A percentile compares a stretch with the other conserved stretches of the same genome.
These are phyloP conservation scores for Arachnomyces sp. DNA, from an alignment of 2,329 filamentous ascomycete species.

Conservation along the genomic window DNA sequence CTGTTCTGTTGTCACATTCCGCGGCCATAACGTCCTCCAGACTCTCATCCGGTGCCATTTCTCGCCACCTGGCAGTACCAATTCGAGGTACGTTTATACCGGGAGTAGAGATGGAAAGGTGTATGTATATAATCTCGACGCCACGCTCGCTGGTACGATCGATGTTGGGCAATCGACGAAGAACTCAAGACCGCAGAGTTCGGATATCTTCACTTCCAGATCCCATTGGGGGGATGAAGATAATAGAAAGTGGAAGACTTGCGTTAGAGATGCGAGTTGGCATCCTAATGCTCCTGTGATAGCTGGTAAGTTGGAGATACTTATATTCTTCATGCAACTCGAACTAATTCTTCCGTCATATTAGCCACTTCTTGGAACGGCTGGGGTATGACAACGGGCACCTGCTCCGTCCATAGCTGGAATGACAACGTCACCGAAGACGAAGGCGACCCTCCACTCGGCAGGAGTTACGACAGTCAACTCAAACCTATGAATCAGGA, in stretches of 20 bases:
- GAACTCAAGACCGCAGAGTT: slow-evolving; percentile 50
- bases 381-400: slow-evolving; percentile 63
- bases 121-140: slow-evolving; percentile 89
- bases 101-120: slow-evolving; percentile 86
- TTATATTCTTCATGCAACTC: slow-evolving; percentile 21
- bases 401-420: slow-evolving; percentile 70
- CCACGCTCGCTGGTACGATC: slow-evolving; percentile 68
- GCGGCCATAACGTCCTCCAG: slow-evolving; percentile 78
- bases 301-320: slow-evolving; percentile 45
- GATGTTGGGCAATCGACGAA: slow-evolving; percentile 67
- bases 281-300: slow-evolving; percentile 77
- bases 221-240: slow-evolving; percentile 47
- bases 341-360: slow-evolving; percentile 10
- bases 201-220: slow-evolving; percentile 47
- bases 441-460: slow-evolving; percentile 9
- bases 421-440: slow-evolving; percentile 45
- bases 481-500: slow-evolving; percentile 3
- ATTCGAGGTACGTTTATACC: slow-evolving; percentile 87
- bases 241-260: slow-evolving; percentile 62
- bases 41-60: slow-evolving; percentile 95
- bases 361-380: slow-evolving; percentile 80
- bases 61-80: slow-evolving; percentile 74
- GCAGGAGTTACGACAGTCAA: slow-evolving; percentile 9
- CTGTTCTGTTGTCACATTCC: slow-evolving; percentile 88
- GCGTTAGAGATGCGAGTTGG: slow-evolving; percentile 84